Percentiles rank a stretch among this genome's conserved stretches.
Evolutionary conservation across 305 asterid species (phyloP).

Genomic region (Solanum hybrid): DNA sequence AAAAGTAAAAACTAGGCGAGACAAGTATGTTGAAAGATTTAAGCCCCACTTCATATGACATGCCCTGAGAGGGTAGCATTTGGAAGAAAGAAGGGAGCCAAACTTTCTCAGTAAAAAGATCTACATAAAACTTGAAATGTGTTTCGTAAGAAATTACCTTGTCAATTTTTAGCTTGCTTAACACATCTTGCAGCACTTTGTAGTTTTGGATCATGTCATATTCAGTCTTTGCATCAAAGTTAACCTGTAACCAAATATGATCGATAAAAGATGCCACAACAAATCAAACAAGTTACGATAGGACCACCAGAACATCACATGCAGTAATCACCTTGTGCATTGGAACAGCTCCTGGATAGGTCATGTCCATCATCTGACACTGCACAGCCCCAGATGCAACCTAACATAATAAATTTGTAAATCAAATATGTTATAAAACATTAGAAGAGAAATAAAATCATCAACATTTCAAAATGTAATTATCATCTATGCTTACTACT

Average conservation of each 20-base stretch:
- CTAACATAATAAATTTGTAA: slow-evolving; percentile 18
- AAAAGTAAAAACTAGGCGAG: background rate
- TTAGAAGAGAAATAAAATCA: background rate
- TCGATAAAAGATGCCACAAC: slow-evolving; percentile 11
- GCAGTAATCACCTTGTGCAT: slow-evolving; percentile 66
- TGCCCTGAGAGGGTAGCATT: background rate
- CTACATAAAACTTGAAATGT: background rate
- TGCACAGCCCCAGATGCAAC: slow-evolving; percentile 93
- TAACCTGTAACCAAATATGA: slow-evolving; percentile 40
- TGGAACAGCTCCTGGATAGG: slow-evolving; percentile 80
- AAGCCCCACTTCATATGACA: background rate
- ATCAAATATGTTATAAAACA: background rate
- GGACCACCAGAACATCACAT: background rate
- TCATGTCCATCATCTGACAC: slow-evolving; percentile 91
- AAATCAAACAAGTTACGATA: background rate
- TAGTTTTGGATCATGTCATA: slow-evolving; percentile 90
- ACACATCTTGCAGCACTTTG: slow-evolving; percentile 89
- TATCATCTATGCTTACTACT: background rate
- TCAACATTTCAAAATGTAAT: background rate
- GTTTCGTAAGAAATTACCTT: slow-evolving; percentile 34
- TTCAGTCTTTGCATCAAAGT: slow-evolving; percentile 79
- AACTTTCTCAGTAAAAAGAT: background rate
- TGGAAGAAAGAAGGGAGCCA: background rate
- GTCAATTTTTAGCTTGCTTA: slow-evolving; percentile 67
- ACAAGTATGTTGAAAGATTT: slow-evolving; percentile 1